Evolutionary conservation across 108 stramenopile genomes (phyloP), one percentile per base, ranked within the genome.

Genomic region (Fragilaria crotonensis): DNA sequence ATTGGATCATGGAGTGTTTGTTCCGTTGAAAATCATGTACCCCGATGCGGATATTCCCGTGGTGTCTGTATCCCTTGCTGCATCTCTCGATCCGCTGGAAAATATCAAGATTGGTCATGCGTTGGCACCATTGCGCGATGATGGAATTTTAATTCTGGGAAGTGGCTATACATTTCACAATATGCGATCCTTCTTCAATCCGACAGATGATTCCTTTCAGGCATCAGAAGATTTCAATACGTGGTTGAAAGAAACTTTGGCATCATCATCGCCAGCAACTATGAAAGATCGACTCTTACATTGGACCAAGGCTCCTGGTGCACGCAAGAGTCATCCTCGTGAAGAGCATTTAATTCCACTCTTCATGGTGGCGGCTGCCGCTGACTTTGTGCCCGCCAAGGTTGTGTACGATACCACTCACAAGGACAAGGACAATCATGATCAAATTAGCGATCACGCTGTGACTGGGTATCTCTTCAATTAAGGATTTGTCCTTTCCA

Each of bases 1-100:
- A 0, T 84, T 76, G 29, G 94, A 95, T 62, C 94, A 95, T 73
- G 94, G 94, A 11, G 81, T 87, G 17, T 95, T 88, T 71, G 70
- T 95, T 29, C 94, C 94, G 19, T 54, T 90, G 20, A 78, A 81
- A 77, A 30, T 79, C 50, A 81, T 90, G 81, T 86, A 75, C 51
- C 85, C 89, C 36, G 47, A 84, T 3, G 87, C 89, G 23, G 67
- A 84, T 33, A 71, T 95, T 30, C 94, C 94, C 0, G 76, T 89
- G 2, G 82, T 88, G n/a, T 71, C 67, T 52, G 66, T 95, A 21
- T 73, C 81, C n/a, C 60, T 87, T 11, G 72, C 56, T n/a, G 25
- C 47, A 3, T 62, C 58, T 21, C 50, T 81, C 52, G 66, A 71
- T 53, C 36, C 78, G 19, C 56, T 56, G 3, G 45, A 25, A 18